Percentiles rank a stretch among this genome's conserved stretches.
phyloP scores from a whole-genome alignment of 225 moss, liverwort and hornwort genomes.

The Thuidium tamariscinum region DNA sequence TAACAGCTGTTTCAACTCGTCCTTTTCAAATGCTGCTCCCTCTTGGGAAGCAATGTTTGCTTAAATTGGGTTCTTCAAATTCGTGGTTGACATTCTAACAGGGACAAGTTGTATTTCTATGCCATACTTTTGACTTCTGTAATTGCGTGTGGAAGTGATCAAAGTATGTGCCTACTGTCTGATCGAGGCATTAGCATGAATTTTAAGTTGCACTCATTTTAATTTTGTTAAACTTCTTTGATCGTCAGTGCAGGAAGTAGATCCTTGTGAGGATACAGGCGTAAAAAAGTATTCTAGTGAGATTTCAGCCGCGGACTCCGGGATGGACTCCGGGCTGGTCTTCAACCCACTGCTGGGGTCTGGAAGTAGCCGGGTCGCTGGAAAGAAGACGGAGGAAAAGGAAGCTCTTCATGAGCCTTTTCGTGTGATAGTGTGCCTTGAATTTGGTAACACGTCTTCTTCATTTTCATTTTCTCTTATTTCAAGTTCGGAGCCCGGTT shows the following conservation, averaged over 20 bases:
- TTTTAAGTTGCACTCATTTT: neutral
- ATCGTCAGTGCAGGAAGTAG: neutral
- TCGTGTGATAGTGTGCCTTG: neutral
- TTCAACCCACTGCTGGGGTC: neutral
- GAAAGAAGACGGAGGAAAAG: neutral
- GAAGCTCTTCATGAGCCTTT: neutral
- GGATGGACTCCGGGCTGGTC: rapidly evolving
- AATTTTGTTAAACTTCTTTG: neutral
- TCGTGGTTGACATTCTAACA: neutral
- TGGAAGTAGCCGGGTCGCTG: neutral
- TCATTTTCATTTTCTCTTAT: neutral
- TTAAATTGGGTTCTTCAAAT: neutral
- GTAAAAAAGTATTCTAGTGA: neutral
- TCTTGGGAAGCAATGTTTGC: too few relatives aligned
- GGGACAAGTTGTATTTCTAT: neutral
- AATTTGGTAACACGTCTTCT: neutral
- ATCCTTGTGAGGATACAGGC: neutral
- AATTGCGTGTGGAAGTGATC: neutral
- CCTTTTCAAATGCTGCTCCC: neutral
- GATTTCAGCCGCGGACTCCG: too few relatives aligned
- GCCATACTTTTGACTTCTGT: neutral
- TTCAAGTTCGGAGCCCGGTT: too few relatives aligned
- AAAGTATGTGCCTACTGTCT: too few relatives aligned
- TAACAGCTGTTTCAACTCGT: neutral
- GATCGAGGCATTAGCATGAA: too few relatives aligned